A percentile compares a stretch with the other conserved stretches of the same genome.
Conservation (phyloP, 2,329 filamentous ascomycete genomes). For the Xylariales sp. region DNA sequence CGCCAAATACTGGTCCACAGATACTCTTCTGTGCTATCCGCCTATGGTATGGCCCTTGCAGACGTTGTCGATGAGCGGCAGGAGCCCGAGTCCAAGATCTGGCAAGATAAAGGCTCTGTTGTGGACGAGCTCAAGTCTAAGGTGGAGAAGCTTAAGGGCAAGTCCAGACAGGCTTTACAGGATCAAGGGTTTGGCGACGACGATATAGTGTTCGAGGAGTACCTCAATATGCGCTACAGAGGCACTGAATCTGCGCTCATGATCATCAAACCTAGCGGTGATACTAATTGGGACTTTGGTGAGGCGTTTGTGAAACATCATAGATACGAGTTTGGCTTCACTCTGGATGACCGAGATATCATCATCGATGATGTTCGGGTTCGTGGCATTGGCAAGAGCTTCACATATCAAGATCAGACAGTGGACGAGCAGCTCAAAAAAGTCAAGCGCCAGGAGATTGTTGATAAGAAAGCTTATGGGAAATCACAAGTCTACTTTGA, state of each 20-base stretch:
- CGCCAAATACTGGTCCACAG: conserved; percentile 80
- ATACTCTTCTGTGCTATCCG: conserved; percentile 85
- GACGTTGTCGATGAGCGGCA: conserved; percentile 92
- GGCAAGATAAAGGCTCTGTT: conserved; percentile 54
- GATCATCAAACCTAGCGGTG: conserved; percentile 69
- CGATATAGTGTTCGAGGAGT: conserved; percentile 82
- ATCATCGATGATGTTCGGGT: conserved; percentile 88
- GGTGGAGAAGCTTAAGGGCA: conserved; percentile 75
- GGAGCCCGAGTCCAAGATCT: conserved; percentile 64
- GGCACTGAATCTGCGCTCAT: conserved; percentile 90
- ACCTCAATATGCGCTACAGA: conserved; percentile 88
- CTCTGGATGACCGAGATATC: conserved; percentile 75
- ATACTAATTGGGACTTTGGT: conserved; percentile 77
- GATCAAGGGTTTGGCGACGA: conserved; percentile 75
- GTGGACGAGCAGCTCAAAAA: conserved; percentile 79
- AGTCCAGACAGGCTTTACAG: conserved; percentile 60
- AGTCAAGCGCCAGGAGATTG: conserved; percentile 55
- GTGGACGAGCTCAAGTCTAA: conserved; percentile 63
- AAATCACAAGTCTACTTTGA: conserved; percentile 77
- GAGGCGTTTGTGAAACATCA: conserved; percentile 83
- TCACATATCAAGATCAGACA: conserved; percentile 72
- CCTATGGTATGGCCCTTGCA: conserved; percentile 88
- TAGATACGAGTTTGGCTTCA: conserved; percentile 91
- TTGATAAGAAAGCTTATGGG: conserved; percentile 59
- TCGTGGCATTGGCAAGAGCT: conserved; percentile 84